Conservation (phyloP, 2,329 filamentous ascomycete species). For the Colletotrichum navitas region DNA sequence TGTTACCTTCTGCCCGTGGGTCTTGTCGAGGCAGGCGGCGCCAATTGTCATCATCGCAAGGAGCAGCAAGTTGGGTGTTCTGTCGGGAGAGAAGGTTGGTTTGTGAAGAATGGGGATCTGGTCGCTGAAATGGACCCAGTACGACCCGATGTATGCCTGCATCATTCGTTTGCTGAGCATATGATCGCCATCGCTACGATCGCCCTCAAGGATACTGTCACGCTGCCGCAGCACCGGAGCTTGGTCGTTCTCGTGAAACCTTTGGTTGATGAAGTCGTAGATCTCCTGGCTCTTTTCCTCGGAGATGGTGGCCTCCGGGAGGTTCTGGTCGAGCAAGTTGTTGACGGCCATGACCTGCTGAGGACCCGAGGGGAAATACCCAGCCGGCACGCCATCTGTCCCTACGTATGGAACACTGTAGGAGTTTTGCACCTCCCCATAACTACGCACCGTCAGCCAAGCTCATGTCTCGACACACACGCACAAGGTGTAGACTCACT, state of each 20-base stretch:
- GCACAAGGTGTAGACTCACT: constrained; percentile 29
- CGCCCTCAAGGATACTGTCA: constrained; percentile 82
- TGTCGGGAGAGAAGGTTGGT: constrained; percentile 91
- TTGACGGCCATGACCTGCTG: constrained; percentile 92
- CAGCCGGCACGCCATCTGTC: constrained; percentile 61
- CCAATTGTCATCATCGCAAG: constrained; percentile 94
- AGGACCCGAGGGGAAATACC: constrained; percentile 70
- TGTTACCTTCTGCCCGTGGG: constrained; percentile 79
- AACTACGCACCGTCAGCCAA: constrained; percentile 56
- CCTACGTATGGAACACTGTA: constrained; percentile 64
- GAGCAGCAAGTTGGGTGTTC: constrained; percentile 85
- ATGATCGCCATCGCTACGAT: constrained; percentile 74
- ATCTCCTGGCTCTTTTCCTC: constrained; percentile 89
- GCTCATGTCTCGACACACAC: background rate
- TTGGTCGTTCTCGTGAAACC: constrained; percentile 85
- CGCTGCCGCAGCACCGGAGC: constrained; percentile 80
- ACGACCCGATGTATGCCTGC: constrained; percentile 92
- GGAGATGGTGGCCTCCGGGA: constrained; percentile 84
- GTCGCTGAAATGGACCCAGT: constrained; percentile 94
- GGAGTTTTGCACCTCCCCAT: constrained; percentile 64
- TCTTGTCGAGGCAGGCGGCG: constrained; percentile 88
- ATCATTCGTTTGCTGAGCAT: constrained; percentile 92
- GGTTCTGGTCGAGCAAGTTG: constrained; percentile 83
- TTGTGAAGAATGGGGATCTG: constrained; percentile 96
- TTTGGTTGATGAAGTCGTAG: constrained; percentile 82